These are phyloP conservation scores for Neofusicoccum laricinum DNA, from an alignment of 2,329 filamentous ascomycete genomes.

Conservation along the genomic window DNA sequence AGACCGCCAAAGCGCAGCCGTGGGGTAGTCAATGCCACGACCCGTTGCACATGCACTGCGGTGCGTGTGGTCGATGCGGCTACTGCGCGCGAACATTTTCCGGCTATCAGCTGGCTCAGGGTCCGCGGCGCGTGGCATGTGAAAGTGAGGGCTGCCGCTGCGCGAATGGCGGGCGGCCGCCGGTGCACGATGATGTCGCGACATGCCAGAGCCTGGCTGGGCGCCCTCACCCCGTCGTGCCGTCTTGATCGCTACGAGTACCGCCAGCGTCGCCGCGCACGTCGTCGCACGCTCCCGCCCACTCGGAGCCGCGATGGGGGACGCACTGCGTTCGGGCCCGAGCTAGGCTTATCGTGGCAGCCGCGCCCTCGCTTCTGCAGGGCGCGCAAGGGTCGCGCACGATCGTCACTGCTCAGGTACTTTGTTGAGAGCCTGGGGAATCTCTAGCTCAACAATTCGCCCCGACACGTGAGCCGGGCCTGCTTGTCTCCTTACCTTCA, in stretches of 20 bases:
- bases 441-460: conserved; percentile 13
- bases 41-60: conserved; percentile 9
- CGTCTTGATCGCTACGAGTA: background rate
- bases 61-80: background rate
- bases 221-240: background rate
- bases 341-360: conserved; percentile 3
- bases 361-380: conserved; percentile 4
- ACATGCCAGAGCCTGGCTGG: background rate
- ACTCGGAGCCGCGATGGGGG: background rate
- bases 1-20: conserved; percentile 14
- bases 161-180: background rate
- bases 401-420: background rate
- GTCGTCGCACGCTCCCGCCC: background rate
- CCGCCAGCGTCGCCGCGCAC: background rate
- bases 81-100: background rate
- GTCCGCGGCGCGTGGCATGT: background rate
- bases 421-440: conserved; percentile 15
- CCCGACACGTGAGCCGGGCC: background rate
- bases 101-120: background rate
- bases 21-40: background rate
- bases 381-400: background rate
- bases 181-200: conserved; percentile 4
- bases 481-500: conserved; percentile 16
- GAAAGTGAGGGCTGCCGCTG: background rate
- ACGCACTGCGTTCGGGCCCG: background rate